Base-by-base conservation (phyloP, 2,329 filamentous ascomycete species). In the Helotiales sp. region DNA sequence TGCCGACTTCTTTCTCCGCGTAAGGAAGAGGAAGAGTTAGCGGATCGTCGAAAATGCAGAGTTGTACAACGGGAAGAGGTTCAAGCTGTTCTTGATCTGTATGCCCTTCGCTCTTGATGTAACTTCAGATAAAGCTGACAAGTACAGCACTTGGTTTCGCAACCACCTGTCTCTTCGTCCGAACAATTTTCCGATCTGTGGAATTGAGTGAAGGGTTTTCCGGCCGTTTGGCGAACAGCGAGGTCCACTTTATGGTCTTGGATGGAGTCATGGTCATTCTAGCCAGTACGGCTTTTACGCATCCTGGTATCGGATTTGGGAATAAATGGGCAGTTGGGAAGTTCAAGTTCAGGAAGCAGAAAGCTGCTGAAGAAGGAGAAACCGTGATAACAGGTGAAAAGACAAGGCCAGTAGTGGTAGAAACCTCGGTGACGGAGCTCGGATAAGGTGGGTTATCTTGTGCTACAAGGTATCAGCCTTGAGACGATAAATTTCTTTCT, bases 121-220 rank as follows among this genome's bases (percentile, higher is more conserved):
- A 2, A n/a, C 15, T 20, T n/a, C 20, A 7, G 40, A 5, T 3
- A 3, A 40, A 3, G 64, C 62, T 52, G 66, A 60, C 1, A 69
- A 47, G 22, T 2, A 52, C 28, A 71, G 65, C 73, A 17, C 78
- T 86, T 30, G 73, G 78, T 0, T 71, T 86, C 4, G 82, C 85
- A 0, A 87, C 85, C 13, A 49, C 87, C 1, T 81, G 80, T 61
- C 84, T 89, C 70, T 83, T 88, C 64, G 82, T 85, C n/a, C 79
- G 87, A 26, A 85, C 82, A 43, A 81, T 85, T 30, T 89, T 86
- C 72, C 82, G 87, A 60, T 83, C 87, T 17, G 83, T 83, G 1
- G 86, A 89, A 76, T 75, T 89, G 65, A 82, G 80, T 64, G 80
- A 84, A 40, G 86, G 86, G 3, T 88, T 85, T 78, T 73, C 70